Conservation (phyloP, 495 filamentous ascomycete species). For the Cairneyella variabilis region DNA sequence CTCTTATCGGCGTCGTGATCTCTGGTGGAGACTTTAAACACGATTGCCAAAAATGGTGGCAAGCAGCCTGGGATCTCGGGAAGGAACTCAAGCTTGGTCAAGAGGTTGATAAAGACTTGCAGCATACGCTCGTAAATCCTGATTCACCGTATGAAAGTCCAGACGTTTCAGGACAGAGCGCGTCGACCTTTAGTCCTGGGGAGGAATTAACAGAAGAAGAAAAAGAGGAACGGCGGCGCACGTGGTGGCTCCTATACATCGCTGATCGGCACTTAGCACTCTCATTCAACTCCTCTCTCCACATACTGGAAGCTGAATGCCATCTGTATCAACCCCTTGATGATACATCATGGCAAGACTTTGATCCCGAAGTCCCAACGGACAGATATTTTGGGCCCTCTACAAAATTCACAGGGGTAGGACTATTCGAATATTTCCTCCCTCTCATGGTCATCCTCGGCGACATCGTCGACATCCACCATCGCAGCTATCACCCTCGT, state of each 20-base stretch:
- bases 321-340: constrained; percentile 77
- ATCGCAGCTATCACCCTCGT: constrained; percentile 77
- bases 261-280: constrained; percentile 47
- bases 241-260: constrained; percentile 50
- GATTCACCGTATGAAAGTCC: no score
- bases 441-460: constrained; percentile 88
- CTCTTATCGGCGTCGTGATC: constrained; percentile 28
- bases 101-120: no score
- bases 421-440: constrained; percentile 85
- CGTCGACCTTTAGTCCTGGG: no score
- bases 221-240: constrained; percentile 44
- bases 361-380: no score
- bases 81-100: constrained; percentile 28
- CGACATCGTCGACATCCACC: constrained; percentile 82
- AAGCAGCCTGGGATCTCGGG: constrained; percentile 28
- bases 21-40: constrained; percentile 33
- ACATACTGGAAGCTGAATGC: constrained; percentile 41
- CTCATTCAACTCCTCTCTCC: constrained; percentile 45
- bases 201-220: constrained; percentile 33
- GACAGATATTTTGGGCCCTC: constrained; percentile 51
- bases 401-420: constrained; percentile 76
- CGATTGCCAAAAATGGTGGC: constrained; percentile 33
- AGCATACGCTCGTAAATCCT: no score
- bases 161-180: no score
- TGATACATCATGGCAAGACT: no score